Base-by-base conservation (phyloP, 169 alveolate genomes). In the Babesia ovata region DNA sequence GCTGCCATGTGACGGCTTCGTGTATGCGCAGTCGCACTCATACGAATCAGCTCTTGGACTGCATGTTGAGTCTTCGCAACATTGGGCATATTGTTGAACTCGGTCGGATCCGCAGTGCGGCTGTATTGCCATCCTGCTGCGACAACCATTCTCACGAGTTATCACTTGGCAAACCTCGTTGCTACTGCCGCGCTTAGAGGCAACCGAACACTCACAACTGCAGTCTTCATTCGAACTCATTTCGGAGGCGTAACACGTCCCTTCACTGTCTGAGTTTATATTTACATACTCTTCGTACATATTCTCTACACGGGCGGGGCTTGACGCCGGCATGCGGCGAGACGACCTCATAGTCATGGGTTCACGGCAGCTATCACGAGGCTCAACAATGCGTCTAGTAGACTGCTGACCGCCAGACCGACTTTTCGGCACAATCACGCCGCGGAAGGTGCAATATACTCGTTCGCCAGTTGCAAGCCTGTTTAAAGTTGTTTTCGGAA, bases 391-490 rank as follows among this genome's bases (percentile, higher is more conserved):
- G 19, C 60, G 72, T 6, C 58, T 39, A 13, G 21, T 61, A 21
- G 72, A 0, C 16, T 2, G 42, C 6, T 39, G 60, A 2, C 16
- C 24, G 39, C 36, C 1, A 2, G 22, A 3, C 21, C 39, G 56
- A 11, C 42, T 2, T 13, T 26, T 9, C 8, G 73, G 73, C 22
- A 24, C 22, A 21, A 39, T 9, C 2, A 49, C 48, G 21, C 73
- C 73, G 7, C 60, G 58, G 42, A 63, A 49, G 2, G 61, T 24
- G 26, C 60, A 63, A n/a, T 63, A 63, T 14, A 63, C 48, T 10
- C 45, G 61, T 44, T 44, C 36, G 10, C 45, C 73, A 0, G 9
- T n/a, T n/a, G 45, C 58, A 9, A 63, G 26, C 16, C 39, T 33
- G 39, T 33, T 33, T 2, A 33, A 33, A 6, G 39, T 6, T 6